Conservation (phyloP, 345 rosid genomes). For the Brassica cretica region DNA sequence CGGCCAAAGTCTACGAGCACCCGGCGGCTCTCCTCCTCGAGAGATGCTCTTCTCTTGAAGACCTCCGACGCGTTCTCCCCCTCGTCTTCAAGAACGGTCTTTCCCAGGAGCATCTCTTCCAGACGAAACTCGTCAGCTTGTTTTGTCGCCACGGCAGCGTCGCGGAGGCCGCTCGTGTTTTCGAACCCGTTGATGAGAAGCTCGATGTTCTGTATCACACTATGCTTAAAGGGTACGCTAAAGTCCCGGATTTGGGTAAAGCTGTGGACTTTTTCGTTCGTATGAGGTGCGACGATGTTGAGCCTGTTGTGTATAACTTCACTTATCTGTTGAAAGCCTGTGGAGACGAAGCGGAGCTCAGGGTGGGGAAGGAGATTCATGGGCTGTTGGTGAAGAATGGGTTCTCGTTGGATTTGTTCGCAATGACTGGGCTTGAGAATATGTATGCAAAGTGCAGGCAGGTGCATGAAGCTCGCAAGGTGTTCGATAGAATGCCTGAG, state of each 20-base stretch:
- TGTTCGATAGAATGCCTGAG: slow-evolving; percentile 11
- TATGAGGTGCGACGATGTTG: neutral
- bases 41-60: neutral
- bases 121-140: slow-evolving; percentile 6
- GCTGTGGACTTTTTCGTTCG: neutral
- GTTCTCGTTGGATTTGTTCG: slow-evolving; percentile 2
- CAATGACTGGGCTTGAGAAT: slow-evolving; percentile 8
- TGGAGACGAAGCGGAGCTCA: neutral
- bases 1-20: slow-evolving; percentile 36
- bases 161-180: neutral
- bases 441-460: slow-evolving; percentile 1
- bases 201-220: slow-evolving; percentile 6
- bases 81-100: slow-evolving; percentile 5
- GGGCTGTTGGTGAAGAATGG: slow-evolving; percentile 5
- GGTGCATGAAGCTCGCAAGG: slow-evolving; percentile 1
- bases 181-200: neutral
- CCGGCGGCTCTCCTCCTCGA: slow-evolving; percentile 8
- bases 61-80: neutral
- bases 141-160: neutral
- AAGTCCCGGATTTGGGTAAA: neutral
- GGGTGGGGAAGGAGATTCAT: slow-evolving; percentile 4
- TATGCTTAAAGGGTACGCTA: neutral
- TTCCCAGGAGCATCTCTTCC: neutral
- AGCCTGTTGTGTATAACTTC: neutral
- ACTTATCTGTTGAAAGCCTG: slow-evolving; percentile 9